Conservation (phyloP, 768 basidiomycete genomes). For the Lentinula raphanica region DNA sequence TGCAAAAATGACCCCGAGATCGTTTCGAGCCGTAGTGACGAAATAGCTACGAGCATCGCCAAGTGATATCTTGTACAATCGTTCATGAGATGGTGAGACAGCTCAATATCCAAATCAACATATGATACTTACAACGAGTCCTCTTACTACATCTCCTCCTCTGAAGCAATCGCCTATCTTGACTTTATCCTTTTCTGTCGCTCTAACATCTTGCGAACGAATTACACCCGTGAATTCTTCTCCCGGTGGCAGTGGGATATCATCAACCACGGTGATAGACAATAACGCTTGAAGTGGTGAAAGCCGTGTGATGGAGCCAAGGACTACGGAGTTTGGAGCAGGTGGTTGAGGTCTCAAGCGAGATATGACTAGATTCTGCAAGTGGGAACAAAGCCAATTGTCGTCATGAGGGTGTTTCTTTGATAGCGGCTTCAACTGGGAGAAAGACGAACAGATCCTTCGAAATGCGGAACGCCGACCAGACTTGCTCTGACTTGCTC, state of each 20-base stretch:
- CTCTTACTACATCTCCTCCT: slow-evolving; percentile 86
- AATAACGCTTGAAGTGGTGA: slow-evolving; percentile 80
- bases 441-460: slow-evolving; percentile 61
- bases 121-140: slow-evolving; percentile 62
- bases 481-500: slow-evolving; percentile 65
- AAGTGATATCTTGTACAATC: slow-evolving; percentile 69
- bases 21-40: slow-evolving; percentile 84
- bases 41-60: slow-evolving; percentile 92
- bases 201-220: slow-evolving; percentile 81
- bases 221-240: slow-evolving; percentile 91
- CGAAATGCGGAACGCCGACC: slow-evolving; percentile 53
- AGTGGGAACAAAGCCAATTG: slow-evolving; percentile 13
- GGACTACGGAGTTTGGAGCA: slow-evolving; percentile 65
- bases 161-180: slow-evolving; percentile 90
- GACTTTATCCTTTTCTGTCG: slow-evolving; percentile 85
- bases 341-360: slow-evolving; percentile 72
- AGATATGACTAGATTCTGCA: slow-evolving; percentile 57
- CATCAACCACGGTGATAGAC: slow-evolving; percentile 84
- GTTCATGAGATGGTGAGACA: not conserved
- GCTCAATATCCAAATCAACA: not conserved
- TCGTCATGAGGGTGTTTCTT: slow-evolving; percentile 12
- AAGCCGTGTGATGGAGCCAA: slow-evolving; percentile 78
- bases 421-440: slow-evolving; percentile 16
- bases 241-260: slow-evolving; percentile 70
- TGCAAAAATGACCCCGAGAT: slow-evolving; percentile 88